Conservation (phyloP, 805 yeast species). For the Suhomyces faveliae region DNA sequence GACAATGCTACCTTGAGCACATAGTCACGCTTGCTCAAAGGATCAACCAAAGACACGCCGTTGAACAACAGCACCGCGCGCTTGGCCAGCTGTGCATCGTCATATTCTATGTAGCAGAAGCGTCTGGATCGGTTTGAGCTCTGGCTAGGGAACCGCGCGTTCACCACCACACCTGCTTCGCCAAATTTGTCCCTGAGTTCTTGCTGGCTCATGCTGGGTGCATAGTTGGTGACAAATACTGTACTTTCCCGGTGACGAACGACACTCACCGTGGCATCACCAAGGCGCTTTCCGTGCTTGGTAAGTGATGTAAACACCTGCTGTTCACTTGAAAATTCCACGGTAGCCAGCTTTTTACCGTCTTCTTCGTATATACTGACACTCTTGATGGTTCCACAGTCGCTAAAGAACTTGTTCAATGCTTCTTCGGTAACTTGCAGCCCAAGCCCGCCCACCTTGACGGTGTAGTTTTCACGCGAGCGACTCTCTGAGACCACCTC, state of each 20-base stretch:
- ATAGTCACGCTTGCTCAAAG: constrained; percentile 22
- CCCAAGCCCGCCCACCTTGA: constrained; percentile 48
- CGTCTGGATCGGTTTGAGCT: constrained; percentile 54
- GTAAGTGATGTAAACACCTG: constrained; percentile 61
- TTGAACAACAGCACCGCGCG: constrained; percentile 43
- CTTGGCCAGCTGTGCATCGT: constrained; percentile 41
- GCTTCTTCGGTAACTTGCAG: constrained; percentile 46
- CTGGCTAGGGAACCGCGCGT: constrained; percentile 65
- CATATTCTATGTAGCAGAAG: constrained; percentile 71
- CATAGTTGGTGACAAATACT: constrained; percentile 73
- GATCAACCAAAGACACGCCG: constrained; percentile 36
- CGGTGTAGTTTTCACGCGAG: constrained; percentile 59
- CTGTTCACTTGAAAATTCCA: constrained; percentile 53
- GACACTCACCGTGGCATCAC: constrained; percentile 45
- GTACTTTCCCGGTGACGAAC: constrained; percentile 47
- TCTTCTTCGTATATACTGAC: constrained; percentile 20
- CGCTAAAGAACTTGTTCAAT: constrained; percentile 47
- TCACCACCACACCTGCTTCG: constrained; percentile 40
- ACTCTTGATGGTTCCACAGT: constrained; percentile 57
- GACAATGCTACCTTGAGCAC: constrained; percentile 59
- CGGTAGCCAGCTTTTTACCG: constrained; percentile 40
- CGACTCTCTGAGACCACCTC: constrained; percentile 22
- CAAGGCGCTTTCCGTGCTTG: constrained; percentile 49
- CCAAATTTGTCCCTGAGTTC: constrained; percentile 43
- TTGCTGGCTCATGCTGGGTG: constrained; percentile 48